Evolutionary conservation across 176 grass and related monocot genomes (phyloP), one percentile per base, ranked within the genome.

Genomic region (Elymus sibiricus): DNA sequence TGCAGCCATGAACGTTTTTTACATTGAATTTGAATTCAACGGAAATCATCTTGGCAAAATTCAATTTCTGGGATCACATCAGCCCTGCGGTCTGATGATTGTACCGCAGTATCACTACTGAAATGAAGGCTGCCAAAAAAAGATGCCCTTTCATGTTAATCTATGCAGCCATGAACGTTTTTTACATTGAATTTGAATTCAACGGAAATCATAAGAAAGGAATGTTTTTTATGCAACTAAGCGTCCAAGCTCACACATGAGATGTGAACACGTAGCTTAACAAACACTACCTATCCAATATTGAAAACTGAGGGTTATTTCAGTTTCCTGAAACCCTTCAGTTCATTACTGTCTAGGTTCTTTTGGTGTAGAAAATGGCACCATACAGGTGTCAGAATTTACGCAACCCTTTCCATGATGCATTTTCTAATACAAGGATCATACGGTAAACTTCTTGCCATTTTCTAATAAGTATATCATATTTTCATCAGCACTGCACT

Each of bases 51-150:
- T 77, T 88, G 80, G 32, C 28, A 66, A 26, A 44, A 83, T 89
- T 87, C 77, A 29, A 8, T 73, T 32, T 66, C 44, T 28, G 27
- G 22, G 26, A 35, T 82, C 26, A 89, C 66, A 31, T 40, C 74
- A 21, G 43, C 84, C 74, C 66, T 93, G 76, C 61, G 49, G 61
- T 78, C 60, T 92, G 66, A 74, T 91, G 84, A 55, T 91, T 81
- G 81, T 95, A 98, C 29, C 91, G 79, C 46, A 95, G 53, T 70
- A 95, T 79, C 21, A 92, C 95, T 7, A 94, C 38, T 16, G 91
- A 91, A 47, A 98, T 58, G 79, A 98, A 98, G 82, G 82, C 96
- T 98, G 81, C 69, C 49, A 95, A 7, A 65, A 70, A 81, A 70
- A 72, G n/a, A 85, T 19, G 44, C 7, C 49, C 16, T n/a, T 46